Evolutionary conservation across 345 rosid species (phyloP), one percentile per base, ranked within the genome.

Genomic region (Eutrema japonicum): DNA sequence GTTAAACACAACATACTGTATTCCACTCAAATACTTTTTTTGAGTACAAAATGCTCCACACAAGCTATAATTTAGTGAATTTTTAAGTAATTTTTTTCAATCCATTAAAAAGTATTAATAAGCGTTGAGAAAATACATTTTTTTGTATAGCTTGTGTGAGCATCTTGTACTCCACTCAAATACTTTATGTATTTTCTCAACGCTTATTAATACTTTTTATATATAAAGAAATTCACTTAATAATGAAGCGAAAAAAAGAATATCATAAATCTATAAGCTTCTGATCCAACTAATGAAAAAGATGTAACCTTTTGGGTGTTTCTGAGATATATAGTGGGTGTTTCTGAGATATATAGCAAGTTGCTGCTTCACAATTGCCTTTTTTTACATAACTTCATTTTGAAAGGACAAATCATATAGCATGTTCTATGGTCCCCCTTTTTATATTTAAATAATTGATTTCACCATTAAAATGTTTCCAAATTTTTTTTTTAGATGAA

Each of bases 331-430:
- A 32, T 70, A 61, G 68, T 51, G 68, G 60, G 16, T 16, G 61
- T 67, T 78, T 71, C 68, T 61, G 51, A 71, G 68, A 61, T 71
- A 50, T 71, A 32, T 70, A 61, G 68, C 51, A 71, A 38, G 40
- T 7, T 22, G 27, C 10, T 35, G 27, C 36, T 70, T 70, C 66
- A 47, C 48, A 26, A 47, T 27, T 59, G 2, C 56, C 11, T 12
- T 50, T 43, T 18, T 1, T 49, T 14, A 22, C 50, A 61, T 30
- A 11, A 50, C 40, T 40, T 8, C 61, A 50, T 10, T 54, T 40
- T 29, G 41, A 11, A 4, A 71, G 13, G 33, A 70, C 57, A 71
- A 61, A 30, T 5, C 29, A 50, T 30, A 50, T 40, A 40, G 10
- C 67, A 49, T 49, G 68, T 41, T 71, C 50, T 13, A 61, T 61